These are phyloP conservation scores for Zygosaccharomyces lentus DNA, from an alignment of 805 yeast species.

Conservation along the genomic window DNA sequence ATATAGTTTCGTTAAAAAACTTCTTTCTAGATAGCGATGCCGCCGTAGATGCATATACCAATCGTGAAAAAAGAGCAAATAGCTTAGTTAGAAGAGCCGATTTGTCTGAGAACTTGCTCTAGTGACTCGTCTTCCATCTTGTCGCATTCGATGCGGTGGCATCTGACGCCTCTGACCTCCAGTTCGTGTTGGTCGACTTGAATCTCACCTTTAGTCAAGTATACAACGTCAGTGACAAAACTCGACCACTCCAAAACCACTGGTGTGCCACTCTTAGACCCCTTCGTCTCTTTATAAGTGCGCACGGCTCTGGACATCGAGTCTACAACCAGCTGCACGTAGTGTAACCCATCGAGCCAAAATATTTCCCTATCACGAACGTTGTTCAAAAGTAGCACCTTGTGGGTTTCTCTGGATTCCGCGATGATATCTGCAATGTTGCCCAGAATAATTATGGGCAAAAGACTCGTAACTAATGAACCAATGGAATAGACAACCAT, in stretches of 20 bases:
- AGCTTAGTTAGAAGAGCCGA: constrained; percentile 1
- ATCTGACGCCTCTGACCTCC: constrained; percentile 42
- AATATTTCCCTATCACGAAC: constrained; percentile 73
- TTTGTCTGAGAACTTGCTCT: constrained; percentile 13
- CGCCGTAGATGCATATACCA: background rate
- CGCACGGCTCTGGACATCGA: constrained; percentile 27
- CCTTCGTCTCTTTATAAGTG: constrained; percentile 22
- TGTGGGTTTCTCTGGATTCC: constrained; percentile 32
- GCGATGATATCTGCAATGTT: constrained; percentile 66
- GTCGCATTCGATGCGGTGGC: constrained; percentile 35
- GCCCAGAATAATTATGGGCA: constrained; percentile 70
- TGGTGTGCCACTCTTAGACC: constrained; percentile 7
- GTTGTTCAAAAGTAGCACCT: constrained; percentile 70
- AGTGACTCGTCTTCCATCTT: constrained; percentile 24
- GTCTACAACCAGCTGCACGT: constrained; percentile 48
- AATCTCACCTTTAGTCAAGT: constrained; percentile 49
- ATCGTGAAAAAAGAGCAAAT: background rate
- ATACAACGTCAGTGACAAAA: constrained; percentile 61
- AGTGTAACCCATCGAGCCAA: constrained; percentile 58
- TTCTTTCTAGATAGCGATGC: background rate
- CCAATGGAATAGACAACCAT: constrained; percentile 77
- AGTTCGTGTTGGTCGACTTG: constrained; percentile 43
- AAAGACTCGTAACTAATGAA: constrained; percentile 78
- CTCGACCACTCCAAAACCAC: constrained; percentile 37
- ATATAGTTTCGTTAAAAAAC: background rate